Evolutionary conservation across 352 stramenopile genomes (phyloP), one percentile per base, ranked within the genome.

Genomic region (Thraustochytrium striatum): DNA sequence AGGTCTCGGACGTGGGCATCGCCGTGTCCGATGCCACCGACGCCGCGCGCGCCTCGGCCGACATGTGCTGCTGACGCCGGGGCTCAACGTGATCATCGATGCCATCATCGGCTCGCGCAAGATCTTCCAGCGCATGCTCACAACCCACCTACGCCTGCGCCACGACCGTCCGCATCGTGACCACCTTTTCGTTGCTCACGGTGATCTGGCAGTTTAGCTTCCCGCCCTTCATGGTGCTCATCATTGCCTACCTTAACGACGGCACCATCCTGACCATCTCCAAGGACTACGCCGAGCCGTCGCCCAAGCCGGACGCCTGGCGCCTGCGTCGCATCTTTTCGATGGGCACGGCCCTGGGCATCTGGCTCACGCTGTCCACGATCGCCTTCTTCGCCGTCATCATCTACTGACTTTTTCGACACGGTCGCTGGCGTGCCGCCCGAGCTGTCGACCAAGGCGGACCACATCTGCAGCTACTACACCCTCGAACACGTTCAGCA

Each of bases 11-110:
- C 50, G 80, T 86, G 19, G 83, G 83, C 25, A 75, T 99, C 82
- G 95, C 94, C 2, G 99, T 99, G 95, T 94, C 94, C 69, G 95
- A 92, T 68, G 95, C 94, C 61, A 98, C 95, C 35, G 91, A 98
- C 79, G 96, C 99, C 41, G 97, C 96, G 1, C 98, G 99, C 81
- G 94, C 98, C 85, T 96, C 96, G 2, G 93, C 94, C 0, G 94
- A 97, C 85, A 98, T 99, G 83, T 99, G 57, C 85, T 99, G 43
- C 92, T 98, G 16, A 90, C 96, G 70, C 95, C 95, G 8, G 88
- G 94, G 78, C 88, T 98, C 0, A 92, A 88, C 7, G 89, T 95
- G 9, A 95, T 97, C 47, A 88, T 96, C 72, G 88, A 92, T 75
- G 91, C 89, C 38, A 93, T 98, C 57, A 87, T 92, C 19, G 83